A percentile compares a stretch with the other conserved stretches of the same genome.
Conservation (phyloP, 352 stramenopile species). For the Phytophthora citrophthora region DNA sequence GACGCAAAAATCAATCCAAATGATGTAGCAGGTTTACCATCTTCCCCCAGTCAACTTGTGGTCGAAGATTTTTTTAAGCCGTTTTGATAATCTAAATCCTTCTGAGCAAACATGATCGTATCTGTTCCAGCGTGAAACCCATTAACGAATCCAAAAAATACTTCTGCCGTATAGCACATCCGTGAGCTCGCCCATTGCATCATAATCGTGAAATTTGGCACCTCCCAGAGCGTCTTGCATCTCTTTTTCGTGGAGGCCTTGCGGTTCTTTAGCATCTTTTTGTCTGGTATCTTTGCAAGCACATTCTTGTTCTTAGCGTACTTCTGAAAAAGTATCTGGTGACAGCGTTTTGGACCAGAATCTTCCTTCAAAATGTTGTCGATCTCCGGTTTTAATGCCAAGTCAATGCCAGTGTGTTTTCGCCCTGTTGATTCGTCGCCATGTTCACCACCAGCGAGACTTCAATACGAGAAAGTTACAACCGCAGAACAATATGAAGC, state of each 20-base stretch:
- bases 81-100: background rate
- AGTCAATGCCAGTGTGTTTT: background rate
- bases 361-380: background rate
- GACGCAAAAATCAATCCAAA: slow-evolving; percentile 6
- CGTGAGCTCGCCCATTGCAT: background rate
- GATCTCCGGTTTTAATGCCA: background rate
- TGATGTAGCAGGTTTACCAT: background rate
- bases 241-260: background rate
- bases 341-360: background rate
- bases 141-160: background rate
- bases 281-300: background rate
- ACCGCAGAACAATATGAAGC: too few relatives aligned
- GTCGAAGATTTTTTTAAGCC: background rate
- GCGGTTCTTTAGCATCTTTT: background rate
- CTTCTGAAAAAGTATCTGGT: background rate
- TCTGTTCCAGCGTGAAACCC: background rate
- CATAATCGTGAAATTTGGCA: background rate
- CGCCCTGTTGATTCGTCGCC: background rate
- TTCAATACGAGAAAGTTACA: too few relatives aligned
- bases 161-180: background rate
- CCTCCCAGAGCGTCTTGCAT: background rate
- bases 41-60: background rate
- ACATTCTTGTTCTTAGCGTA: background rate
- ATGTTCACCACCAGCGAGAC: too few relatives aligned
- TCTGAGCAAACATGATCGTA: background rate